Base-by-base conservation (phyloP, 129 eudicot genomes). In the Centaurea solstitialis region DNA sequence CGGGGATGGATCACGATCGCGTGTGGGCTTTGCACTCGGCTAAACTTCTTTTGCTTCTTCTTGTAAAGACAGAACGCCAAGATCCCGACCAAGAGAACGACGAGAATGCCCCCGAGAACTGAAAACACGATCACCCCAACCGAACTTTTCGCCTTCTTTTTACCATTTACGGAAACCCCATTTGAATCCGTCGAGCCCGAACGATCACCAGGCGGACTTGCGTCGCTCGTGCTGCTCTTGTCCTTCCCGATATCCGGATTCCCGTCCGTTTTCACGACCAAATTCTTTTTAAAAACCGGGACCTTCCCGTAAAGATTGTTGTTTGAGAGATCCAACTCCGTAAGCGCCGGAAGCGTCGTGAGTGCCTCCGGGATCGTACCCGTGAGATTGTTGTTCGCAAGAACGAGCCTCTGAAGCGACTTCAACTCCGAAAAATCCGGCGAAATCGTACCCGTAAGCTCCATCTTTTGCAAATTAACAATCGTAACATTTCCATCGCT, bases 1-100 rank as follows among this genome's bases (percentile, higher is more conserved):
- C 97, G 93, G 15, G 99, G 99, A 74, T 96, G 99, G 40, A 96
- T 76, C 62, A 96, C 97, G 76, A 96, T 91, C 20, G 98, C 97
- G 70, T 91, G 88, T 1, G 99, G 99, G 77, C 97, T 96, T 79
- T 96, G 99, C 0, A 93, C 99, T 84, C 94, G 66, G 74, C 87
- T 93, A 70, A 89, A 89, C 67, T 88, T 87, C 88, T 95, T 88
- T 71, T 91, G 99, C 84, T 84, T 94, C 80, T 81, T 90, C 76
- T 88, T 93, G 87, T 87, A 96, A 53, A 93, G 77, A 83, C 93
- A 93, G 40, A 93, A 93, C 11, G 90, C 97, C 11, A 87, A 82
- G 20, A 86, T 7, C 6, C 88, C 86, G 18, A 93, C 78, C 20
- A 89, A 77, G 64, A 85, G 80, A 80, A 96, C 75, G 53, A 89